Evolutionary conservation across 441 rosid genomes (phyloP), one percentile per base, ranked within the genome.

Genomic region (Biscutella auriculata): DNA sequence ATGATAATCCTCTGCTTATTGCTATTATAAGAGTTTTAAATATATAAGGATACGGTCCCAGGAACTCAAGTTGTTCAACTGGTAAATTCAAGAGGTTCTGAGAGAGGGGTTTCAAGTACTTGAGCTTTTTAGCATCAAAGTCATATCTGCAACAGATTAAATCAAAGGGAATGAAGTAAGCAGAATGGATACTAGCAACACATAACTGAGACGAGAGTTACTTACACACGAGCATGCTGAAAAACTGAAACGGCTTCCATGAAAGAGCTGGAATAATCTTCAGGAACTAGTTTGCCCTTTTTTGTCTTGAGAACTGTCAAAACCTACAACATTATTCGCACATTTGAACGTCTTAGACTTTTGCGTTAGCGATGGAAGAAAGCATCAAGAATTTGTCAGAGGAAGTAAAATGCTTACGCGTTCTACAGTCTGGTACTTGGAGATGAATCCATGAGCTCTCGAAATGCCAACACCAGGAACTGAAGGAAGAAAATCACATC

Each of bases 401-500:
- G 11, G 34, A 50, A 57, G 27, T 23, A 53, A 54, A 12, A 58
- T 35, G 75, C 96, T 75, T 78, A 91, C 96, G 16, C 85, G 84
- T 34, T 91, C 94, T 54, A 83, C 61, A 65, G 79, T 91, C 52
- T 73, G 75, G 56, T 85, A 83, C 74, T 87, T 91, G 58, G 87
- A 76, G 58, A 85, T 82, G 41, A 77, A 72, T 61, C 71, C 74
- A 72, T 87, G 65, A 63, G 96, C 88, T 75, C 79, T 91, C 29
- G 60, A 81, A 59, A 84, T 82, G 58, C 95, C 93, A 63, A 86
- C 79, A 64, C 97, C 88, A 61, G 89, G 92, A 69, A 91, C 77
- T 12, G 92, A 87, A 36, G 92, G 83, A 66, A 91, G 92, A 70
- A 87, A 91, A 78, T 91, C 97, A 63, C 97, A 91, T 39, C 95